Evolutionary conservation across 768 basidiomycete genomes (phyloP).

Genomic region (Psilocybe tampanensis): DNA sequence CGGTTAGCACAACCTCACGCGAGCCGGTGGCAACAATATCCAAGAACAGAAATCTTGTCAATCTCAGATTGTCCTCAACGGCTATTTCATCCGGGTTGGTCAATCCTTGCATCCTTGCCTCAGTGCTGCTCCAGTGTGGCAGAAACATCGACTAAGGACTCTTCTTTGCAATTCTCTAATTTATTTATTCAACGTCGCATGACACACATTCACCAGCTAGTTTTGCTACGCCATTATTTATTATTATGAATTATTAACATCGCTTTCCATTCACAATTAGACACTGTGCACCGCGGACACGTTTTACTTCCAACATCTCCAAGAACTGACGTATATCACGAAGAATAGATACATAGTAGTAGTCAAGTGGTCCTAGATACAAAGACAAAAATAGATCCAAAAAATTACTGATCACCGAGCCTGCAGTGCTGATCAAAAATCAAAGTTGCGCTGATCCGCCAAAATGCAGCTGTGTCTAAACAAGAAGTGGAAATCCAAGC

Average conservation of each 20-base stretch:
- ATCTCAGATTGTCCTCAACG: slow-evolving; percentile 7
- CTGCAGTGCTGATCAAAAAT: not conserved
- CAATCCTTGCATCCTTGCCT: slow-evolving; percentile 7
- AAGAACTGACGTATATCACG: too few relatives aligned
- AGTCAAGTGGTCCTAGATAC: not conserved
- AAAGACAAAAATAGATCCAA: not conserved
- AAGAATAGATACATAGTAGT: not conserved
- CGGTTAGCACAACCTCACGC: not conserved
- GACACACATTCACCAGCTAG: not conserved
- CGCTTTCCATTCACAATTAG: too few relatives aligned
- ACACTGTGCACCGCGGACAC: too few relatives aligned
- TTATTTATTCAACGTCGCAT: not conserved
- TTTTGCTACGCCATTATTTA: not conserved
- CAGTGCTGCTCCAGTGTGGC: slow-evolving; percentile 6
- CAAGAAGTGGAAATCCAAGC: not conserved
- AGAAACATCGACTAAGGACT: slow-evolving; percentile 3
- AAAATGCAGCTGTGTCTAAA: not conserved
- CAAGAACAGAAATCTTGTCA: slow-evolving; percentile 1
- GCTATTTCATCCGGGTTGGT: slow-evolving; percentile 7
- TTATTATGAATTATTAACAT: not conserved
- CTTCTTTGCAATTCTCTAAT: not conserved
- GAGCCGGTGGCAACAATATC: slow-evolving; percentile 2
- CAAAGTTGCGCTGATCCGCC: not conserved
- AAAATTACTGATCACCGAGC: not conserved
- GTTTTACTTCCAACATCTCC: too few relatives aligned